A percentile compares a stretch with the other conserved stretches of the same genome.
phyloP scores from a whole-genome alignment of 2,329 filamentous ascomycete species.

The Sporothrix euskadiensis region DNA sequence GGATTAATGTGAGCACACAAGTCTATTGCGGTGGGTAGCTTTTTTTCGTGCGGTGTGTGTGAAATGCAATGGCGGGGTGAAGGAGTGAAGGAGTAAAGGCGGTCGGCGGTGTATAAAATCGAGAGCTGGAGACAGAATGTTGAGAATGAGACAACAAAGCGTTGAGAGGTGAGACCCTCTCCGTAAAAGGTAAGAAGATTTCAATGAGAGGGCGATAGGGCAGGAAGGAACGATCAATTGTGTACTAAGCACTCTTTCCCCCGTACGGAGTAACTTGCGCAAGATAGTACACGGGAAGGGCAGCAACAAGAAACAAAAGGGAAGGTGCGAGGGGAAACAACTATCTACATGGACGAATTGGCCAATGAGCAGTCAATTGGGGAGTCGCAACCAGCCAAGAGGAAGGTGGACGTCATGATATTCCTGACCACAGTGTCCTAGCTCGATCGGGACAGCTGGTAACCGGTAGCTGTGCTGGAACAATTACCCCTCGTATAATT shows the following conservation, averaged over 20 bases:
- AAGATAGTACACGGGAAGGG: not conserved
- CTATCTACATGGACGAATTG: constrained; percentile 14
- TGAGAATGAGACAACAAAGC: not conserved
- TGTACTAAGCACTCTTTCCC: not conserved
- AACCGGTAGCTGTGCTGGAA: not conserved
- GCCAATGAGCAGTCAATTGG: constrained; percentile 10
- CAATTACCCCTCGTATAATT: constrained; percentile 14
- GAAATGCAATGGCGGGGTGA: not conserved
- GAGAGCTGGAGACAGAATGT: not conserved
- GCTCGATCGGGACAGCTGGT: not conserved
- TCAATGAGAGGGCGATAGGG: not conserved
- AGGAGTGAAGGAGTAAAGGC: not conserved
- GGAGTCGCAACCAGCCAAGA: not conserved
- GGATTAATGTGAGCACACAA: not conserved
- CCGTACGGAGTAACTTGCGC: not conserved
- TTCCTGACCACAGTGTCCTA: not conserved
- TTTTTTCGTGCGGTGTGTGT: not conserved
- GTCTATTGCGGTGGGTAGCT: not conserved
- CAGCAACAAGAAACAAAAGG: not conserved
- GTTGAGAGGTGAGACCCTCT: not conserved
- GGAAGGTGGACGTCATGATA: constrained; percentile 16
- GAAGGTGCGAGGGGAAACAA: constrained; percentile 9
- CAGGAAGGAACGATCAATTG: not conserved
- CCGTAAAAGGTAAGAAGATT: not conserved
- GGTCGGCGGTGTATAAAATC: not conserved